Base-by-base conservation (phyloP, 306 rosid genomes). In the Gastrolobium bilobum region DNA sequence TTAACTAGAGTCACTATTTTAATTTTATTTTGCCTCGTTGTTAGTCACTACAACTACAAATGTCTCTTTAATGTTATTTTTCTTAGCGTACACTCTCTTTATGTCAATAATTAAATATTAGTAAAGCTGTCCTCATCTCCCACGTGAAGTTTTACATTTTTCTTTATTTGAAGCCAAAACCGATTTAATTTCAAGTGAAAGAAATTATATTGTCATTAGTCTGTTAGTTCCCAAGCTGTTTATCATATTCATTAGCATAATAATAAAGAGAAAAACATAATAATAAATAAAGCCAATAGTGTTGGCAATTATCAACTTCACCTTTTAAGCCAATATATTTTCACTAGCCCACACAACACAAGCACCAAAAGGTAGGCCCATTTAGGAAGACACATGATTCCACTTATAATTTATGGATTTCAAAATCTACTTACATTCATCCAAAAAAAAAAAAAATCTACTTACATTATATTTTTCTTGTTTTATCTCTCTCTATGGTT, bases 311-410 rank as follows among this genome's bases (percentile, higher is more conserved):
- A 56, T 80, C 6, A 68, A 61, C 73, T 69, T 75, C 78, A 69
- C 61, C 79, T 82, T 82, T 53, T 34, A 76, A 75, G 59, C 66
- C 44, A 82, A 82, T 69, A 68, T 50, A 75, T 47, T 50, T 37
- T 67, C 81, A 75, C 9, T 53, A 37, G 68, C 42, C 37, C 57
- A 59, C 62, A 68, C 26, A 74, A 59, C 62, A 68, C 26, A 75
- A 68, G 82, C 82, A 81, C 63, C 3, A 0, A 62, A 71, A 70
- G 59, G 37, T 61, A 40, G 68, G n/a, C 1, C 30, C 31, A 33
- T 40, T 7, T 68, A 0, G 10, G 54, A 67, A 48, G 77, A 43
- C 54, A 77, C 44, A 38, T 38, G 37, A 11, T 46, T 57, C 8
- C 42, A 31, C 33, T 69, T 76, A 53, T 15, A 37, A 60, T 52